Percentiles rank a stretch among this genome's conserved stretches.
These are phyloP conservation scores for Tilletia setariae DNA, from an alignment of 1,284 basidiomycete species.

Conservation along the genomic window DNA sequence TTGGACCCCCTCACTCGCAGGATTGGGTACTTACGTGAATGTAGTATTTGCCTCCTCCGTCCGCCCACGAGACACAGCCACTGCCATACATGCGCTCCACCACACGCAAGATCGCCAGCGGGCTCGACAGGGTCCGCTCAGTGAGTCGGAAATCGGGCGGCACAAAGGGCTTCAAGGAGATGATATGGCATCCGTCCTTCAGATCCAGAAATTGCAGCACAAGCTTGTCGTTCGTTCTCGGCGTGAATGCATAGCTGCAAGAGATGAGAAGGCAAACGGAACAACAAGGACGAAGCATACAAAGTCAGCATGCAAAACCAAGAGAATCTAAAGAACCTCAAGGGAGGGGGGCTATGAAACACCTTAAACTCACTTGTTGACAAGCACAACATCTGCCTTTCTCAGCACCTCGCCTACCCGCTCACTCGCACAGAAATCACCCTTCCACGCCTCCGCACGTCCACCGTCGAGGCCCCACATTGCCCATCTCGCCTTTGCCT, in stretches of 20 bases:
- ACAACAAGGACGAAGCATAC: background rate
- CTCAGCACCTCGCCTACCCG: slow-evolving; percentile 53
- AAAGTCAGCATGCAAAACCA: background rate
- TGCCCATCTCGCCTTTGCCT: slow-evolving; percentile 58
- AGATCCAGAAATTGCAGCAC: slow-evolving; percentile 62
- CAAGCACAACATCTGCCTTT: slow-evolving; percentile 60
- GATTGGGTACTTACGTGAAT: slow-evolving; percentile 29
- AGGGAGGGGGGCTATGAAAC: slow-evolving; percentile 36
- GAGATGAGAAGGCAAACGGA: background rate
- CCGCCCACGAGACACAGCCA: slow-evolving; percentile 51
- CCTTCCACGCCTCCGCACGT: slow-evolving; percentile 57
- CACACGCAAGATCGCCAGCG: slow-evolving; percentile 47
- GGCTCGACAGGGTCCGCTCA: slow-evolving; percentile 50
- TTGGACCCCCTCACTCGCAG: too few relatives aligned
- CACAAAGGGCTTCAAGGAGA: slow-evolving; percentile 61
- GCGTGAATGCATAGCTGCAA: slow-evolving; percentile 54
- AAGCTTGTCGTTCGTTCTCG: slow-evolving; percentile 59
- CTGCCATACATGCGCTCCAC: slow-evolving; percentile 37
- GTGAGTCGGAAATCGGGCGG: slow-evolving; percentile 59
- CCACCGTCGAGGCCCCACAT: slow-evolving; percentile 59
- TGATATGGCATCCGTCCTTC: slow-evolving; percentile 59
- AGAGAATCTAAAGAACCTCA: background rate
- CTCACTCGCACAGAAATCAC: slow-evolving; percentile 58
- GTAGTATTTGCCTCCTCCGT: slow-evolving; percentile 49
- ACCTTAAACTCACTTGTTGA: slow-evolving; percentile 61